A percentile compares a stretch with the other conserved stretches of the same genome.
Evolutionary conservation across 768 basidiomycete genomes (phyloP).

Genomic region (Solioccasus polychromus): DNA sequence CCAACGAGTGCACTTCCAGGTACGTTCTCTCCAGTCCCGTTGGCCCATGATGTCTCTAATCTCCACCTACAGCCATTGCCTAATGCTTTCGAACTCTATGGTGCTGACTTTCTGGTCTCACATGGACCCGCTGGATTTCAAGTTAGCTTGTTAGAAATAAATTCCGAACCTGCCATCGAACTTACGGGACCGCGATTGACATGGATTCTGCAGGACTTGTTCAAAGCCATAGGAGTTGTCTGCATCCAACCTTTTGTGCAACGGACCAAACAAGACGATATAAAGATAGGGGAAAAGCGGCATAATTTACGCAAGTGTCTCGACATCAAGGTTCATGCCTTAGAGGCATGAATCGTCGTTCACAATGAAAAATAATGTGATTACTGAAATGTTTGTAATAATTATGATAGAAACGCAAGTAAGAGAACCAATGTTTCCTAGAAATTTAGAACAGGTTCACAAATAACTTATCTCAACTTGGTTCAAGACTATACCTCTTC

Average conservation of each 20-base stretch:
- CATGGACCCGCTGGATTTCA: constrained; percentile 42
- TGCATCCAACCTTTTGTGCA: constrained; percentile 64
- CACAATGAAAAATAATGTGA: not conserved
- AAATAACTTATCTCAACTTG: not conserved
- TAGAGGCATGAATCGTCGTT: not conserved
- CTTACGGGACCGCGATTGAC: constrained; percentile 81
- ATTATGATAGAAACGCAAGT: not conserved
- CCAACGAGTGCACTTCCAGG: constrained; percentile 85
- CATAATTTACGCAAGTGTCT: constrained; percentile 67
- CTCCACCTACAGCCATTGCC: constrained; percentile 58
- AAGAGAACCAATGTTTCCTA: constrained; percentile 10
- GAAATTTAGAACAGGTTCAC: not conserved
- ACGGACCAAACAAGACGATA: constrained; percentile 1
- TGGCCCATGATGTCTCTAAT: not conserved
- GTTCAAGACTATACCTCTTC: constrained; percentile 4
- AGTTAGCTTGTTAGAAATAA: constrained; percentile 84
- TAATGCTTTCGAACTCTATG: constrained; percentile 94
- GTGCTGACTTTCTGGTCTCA: constrained; percentile 85
- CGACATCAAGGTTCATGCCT: constrained; percentile 47
- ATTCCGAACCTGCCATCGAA: constrained; percentile 95
- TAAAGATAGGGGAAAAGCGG: constrained; percentile 52
- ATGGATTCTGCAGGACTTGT: constrained; percentile 80
- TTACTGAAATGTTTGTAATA: not conserved
- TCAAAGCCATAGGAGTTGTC: constrained; percentile 62
- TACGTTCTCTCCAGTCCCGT: constrained; percentile 21